Conservation (phyloP, 2,329 filamentous ascomycete genomes). For the Xylaria multiplex region DNA sequence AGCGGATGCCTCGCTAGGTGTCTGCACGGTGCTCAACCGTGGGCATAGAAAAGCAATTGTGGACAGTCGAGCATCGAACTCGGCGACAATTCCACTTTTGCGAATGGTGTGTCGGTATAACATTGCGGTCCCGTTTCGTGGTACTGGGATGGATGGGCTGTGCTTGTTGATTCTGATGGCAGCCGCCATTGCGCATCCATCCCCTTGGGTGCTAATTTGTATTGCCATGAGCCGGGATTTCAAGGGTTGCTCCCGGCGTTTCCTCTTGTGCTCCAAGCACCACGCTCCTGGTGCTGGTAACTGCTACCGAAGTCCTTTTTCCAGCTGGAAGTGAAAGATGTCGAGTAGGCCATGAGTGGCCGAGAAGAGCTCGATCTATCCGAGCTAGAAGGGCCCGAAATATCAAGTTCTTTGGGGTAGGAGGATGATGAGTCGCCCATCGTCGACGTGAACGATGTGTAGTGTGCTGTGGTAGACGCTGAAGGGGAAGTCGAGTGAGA, state of each 20-base stretch:
- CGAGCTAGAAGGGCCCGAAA: not conserved
- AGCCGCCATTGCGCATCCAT: too few species aligned
- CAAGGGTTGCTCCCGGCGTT: constrained; percentile 21
- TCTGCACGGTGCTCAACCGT: too few species aligned
- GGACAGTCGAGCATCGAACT: too few species aligned
- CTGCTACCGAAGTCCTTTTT: constrained; percentile 16
- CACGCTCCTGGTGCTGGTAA: not conserved
- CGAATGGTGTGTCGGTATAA: too few species aligned
- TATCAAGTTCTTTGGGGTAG: constrained; percentile 20
- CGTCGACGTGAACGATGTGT: not conserved
- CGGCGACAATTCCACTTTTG: too few species aligned
- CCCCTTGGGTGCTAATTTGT: too few species aligned
- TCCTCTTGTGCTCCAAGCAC: constrained; percentile 24
- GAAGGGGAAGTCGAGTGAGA: constrained; percentile 12
- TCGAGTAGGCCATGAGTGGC: constrained; percentile 32
- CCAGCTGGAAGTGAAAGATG: constrained; percentile 24
- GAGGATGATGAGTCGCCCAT: not conserved
- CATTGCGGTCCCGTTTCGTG: too few species aligned
- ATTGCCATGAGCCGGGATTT: not conserved
- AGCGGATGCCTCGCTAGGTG: too few species aligned
- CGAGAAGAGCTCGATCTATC: constrained; percentile 2
- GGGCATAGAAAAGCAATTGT: too few species aligned
- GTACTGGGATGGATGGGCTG: too few species aligned
- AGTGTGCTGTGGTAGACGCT: constrained; percentile 1
- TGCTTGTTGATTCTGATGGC: too few species aligned